Percentiles rank a stretch among this genome's conserved stretches.
These are phyloP conservation scores for Beta lomatogona DNA, from an alignment of 179 eudicot species.

Conservation along the genomic window DNA sequence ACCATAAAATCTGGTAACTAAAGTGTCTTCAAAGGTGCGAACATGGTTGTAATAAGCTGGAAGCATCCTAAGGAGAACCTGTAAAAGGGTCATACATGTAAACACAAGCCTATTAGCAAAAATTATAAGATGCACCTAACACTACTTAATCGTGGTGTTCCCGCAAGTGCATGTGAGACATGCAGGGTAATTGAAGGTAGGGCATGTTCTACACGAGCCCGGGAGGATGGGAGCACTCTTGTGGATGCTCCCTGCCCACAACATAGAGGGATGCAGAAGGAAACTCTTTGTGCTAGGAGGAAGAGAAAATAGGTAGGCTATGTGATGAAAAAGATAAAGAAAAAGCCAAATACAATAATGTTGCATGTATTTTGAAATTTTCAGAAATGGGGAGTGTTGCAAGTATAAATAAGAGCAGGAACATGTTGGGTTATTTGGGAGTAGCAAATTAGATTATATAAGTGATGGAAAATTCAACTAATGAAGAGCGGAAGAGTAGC, in stretches of 20 bases:
- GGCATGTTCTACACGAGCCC: background rate
- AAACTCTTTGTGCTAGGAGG: too few species aligned
- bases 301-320: too few species aligned
- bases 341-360: too few species aligned
- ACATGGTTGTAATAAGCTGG: conserved; percentile 91
- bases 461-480: background rate
- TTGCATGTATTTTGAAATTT: too few species aligned
- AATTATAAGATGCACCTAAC: background rate
- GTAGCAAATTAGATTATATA: background rate
- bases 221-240: background rate
- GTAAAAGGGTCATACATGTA: conserved; percentile 19
- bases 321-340: too few species aligned
- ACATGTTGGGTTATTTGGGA: background rate
- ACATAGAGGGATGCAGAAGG: too few species aligned
- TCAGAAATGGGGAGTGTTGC: too few species aligned
- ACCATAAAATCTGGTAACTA: conserved; percentile 84
- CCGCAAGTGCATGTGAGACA: background rate
- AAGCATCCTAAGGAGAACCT: conserved; percentile 95
- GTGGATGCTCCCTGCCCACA: background rate
- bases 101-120: background rate
- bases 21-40: conserved; percentile 73
- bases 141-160: background rate
- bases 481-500: conserved; percentile 3
- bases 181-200: background rate
- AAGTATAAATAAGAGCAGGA: too few species aligned